Percentiles rank a stretch among this genome's conserved stretches.
phyloP scores from a whole-genome alignment of 1,139 yeast species.

The Nadsonia commutata region DNA sequence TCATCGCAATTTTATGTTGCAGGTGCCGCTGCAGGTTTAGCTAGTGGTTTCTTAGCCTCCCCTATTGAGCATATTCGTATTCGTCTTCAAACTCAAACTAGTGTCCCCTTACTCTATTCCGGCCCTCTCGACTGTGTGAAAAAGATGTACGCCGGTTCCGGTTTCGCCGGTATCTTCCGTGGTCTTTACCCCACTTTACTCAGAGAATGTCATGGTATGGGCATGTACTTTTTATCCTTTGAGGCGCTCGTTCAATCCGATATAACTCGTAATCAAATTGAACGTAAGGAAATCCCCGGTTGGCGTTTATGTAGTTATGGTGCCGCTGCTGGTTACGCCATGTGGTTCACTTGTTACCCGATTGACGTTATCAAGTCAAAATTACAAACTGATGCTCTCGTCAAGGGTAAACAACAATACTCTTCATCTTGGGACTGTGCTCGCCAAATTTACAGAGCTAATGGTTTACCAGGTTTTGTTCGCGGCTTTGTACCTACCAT shows the following conservation, averaged over 20 bases:
- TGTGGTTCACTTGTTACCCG: slow-evolving; percentile 76
- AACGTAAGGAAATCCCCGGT: slow-evolving; percentile 61
- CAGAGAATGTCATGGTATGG: slow-evolving; percentile 80
- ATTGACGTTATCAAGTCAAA: slow-evolving; percentile 76
- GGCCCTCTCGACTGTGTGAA: slow-evolving; percentile 75
- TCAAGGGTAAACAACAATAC: slow-evolving; percentile 30
- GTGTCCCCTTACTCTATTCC: slow-evolving; percentile 31
- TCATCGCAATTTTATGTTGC: slow-evolving; percentile 53
- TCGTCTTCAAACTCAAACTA: slow-evolving; percentile 70
- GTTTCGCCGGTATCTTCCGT: slow-evolving; percentile 48
- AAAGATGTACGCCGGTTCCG: slow-evolving; percentile 43
- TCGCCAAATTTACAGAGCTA: slow-evolving; percentile 33
- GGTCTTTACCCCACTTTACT: slow-evolving; percentile 69
- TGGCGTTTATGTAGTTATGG: slow-evolving; percentile 74
- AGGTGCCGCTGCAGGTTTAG: slow-evolving; percentile 82
- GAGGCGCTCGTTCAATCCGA: slow-evolving; percentile 71
- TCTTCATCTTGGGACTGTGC: slow-evolving; percentile 41
- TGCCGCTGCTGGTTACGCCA: slow-evolving; percentile 71
- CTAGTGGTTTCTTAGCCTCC: slow-evolving; percentile 65
- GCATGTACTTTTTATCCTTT: slow-evolving; percentile 75
- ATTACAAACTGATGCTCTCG: slow-evolving; percentile 68
- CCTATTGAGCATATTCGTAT: slow-evolving; percentile 93
- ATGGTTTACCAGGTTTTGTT: slow-evolving; percentile 65
- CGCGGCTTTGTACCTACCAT: slow-evolving; percentile 84
- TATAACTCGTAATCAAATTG: slow-evolving; percentile 28